Conservation (phyloP, 1,284 basidiomycete species). For the Moniliophthora roreri region DNA sequence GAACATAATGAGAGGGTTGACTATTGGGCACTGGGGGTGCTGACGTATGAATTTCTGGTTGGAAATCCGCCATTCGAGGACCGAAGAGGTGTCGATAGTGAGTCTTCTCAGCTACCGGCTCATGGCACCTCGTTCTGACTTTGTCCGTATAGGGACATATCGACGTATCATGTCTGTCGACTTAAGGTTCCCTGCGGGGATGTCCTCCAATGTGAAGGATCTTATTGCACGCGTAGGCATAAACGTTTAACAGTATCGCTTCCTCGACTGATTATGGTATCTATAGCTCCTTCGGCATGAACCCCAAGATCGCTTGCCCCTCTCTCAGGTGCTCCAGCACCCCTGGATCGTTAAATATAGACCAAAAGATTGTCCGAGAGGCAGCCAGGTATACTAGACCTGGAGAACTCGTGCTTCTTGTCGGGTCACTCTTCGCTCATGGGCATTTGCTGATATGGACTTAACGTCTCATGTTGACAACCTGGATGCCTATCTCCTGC, state of each 20-base stretch:
- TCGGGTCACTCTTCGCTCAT: no score
- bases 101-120: constrained; percentile 21
- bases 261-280: neutral
- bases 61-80: constrained; percentile 97
- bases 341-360: constrained; percentile 78
- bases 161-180: constrained; percentile 83
- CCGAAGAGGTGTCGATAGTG: constrained; percentile 72
- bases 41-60: constrained; percentile 94
- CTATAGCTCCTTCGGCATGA: constrained; percentile 84
- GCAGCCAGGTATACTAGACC: constrained; percentile 8
- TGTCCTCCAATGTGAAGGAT: constrained; percentile 41
- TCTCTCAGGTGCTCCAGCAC: constrained; percentile 81
- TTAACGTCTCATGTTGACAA: no score
- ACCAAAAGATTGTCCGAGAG: constrained; percentile 11
- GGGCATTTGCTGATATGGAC: no score
- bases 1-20: constrained; percentile 91
- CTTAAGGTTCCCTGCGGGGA: constrained; percentile 61
- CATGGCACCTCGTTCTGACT: constrained; percentile 11
- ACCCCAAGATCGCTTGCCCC: constrained; percentile 79
- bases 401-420: no score
- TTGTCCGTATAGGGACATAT: constrained; percentile 71
- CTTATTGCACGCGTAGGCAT: constrained; percentile 39
- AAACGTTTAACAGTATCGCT: neutral
- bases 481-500: no score
- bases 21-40: constrained; percentile 96